Percentiles rank a stretch among this genome's conserved stretches.
These are phyloP conservation scores for Tricholoma terreum DNA, from an alignment of 768 basidiomycete genomes.

Conservation along the genomic window DNA sequence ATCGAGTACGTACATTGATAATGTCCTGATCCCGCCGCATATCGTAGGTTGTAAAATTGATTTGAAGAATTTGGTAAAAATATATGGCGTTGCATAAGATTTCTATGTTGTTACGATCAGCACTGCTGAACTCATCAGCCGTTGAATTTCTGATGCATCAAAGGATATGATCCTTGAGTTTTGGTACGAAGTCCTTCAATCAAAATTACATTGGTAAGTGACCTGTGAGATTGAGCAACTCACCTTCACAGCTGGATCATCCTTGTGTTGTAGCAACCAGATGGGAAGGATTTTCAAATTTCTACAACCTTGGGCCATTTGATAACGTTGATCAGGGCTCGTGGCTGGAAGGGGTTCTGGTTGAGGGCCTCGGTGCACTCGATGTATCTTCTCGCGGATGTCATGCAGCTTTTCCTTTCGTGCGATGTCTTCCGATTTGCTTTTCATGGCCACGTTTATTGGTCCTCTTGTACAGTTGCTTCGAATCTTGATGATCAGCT, in stretches of 20 bases:
- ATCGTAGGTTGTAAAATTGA: slow-evolving; percentile 41
- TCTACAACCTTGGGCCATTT: background rate
- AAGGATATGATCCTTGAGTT: slow-evolving; percentile 25
- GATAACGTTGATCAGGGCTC: no score
- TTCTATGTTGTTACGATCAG: slow-evolving; percentile 16
- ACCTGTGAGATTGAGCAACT: background rate
- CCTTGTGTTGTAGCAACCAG: slow-evolving; percentile 2
- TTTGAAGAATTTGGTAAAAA: slow-evolving; percentile 26
- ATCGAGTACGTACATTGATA: slow-evolving; percentile 26
- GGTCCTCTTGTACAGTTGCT: slow-evolving; percentile 29
- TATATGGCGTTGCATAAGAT: slow-evolving; percentile 26
- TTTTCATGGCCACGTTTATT: slow-evolving; percentile 24
- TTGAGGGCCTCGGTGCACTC: background rate
- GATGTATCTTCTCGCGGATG: background rate
- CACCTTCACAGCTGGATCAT: slow-evolving; percentile 10
- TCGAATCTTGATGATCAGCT: slow-evolving; percentile 31
- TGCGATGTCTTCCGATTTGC: slow-evolving; percentile 20
- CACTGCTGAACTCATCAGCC: slow-evolving; percentile 7
- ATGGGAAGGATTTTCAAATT: background rate
- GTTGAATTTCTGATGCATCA: slow-evolving; percentile 13
- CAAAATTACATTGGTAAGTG: slow-evolving; percentile 1
- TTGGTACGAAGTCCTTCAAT: slow-evolving; percentile 13
- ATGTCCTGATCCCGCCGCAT: slow-evolving; percentile 31
- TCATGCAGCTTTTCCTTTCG: slow-evolving; percentile 3
- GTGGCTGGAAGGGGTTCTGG: no score